Evolutionary conservation across 2,329 filamentous ascomycete species (phyloP).

Genomic region (Penicillium polonicum): DNA sequence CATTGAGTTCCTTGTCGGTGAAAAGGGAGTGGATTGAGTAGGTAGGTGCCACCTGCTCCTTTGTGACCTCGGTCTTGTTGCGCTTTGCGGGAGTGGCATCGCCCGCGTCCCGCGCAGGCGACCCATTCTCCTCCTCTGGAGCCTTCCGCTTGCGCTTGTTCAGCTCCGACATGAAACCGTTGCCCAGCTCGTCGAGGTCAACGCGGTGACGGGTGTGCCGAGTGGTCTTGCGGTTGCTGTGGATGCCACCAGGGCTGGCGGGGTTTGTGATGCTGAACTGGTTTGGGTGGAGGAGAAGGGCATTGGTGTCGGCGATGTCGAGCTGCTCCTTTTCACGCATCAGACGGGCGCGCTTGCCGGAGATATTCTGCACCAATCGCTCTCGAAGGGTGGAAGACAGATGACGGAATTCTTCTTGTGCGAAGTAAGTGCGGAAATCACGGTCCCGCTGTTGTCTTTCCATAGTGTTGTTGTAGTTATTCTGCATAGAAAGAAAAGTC

Average conservation of each 20-base stretch:
- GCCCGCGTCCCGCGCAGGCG: conserved; percentile 53
- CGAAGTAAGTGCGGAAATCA: conserved; percentile 60
- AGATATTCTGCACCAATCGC: conserved; percentile 58
- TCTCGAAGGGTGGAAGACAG: conserved; percentile 61
- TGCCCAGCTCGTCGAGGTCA: conserved; percentile 53
- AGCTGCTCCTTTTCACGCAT: conserved; percentile 66
- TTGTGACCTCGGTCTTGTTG: conserved; percentile 52
- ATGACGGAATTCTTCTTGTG: conserved; percentile 61
- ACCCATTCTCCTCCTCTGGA: conserved; percentile 58
- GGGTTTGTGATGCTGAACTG: conserved; percentile 66
- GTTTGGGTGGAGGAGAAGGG: conserved; percentile 63
- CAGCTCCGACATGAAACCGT: conserved; percentile 48
- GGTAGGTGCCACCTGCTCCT: conserved; percentile 58
- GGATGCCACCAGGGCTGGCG: conserved; percentile 60
- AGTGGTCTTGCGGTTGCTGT: conserved; percentile 64
- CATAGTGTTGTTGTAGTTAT: conserved; percentile 56
- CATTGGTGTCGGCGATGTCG: conserved; percentile 65
- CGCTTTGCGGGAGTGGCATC: conserved; percentile 52
- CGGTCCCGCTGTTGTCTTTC: conserved; percentile 57
- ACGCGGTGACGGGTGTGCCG: conserved; percentile 60
- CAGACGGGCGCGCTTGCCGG: conserved; percentile 56
- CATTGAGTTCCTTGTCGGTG: conserved; percentile 64
- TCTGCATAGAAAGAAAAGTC: conserved; percentile 39
- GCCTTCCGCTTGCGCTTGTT: conserved; percentile 61
- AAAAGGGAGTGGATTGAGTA: conserved; percentile 65